These are phyloP conservation scores for Blastomyces emzantsi DNA, from an alignment of 2,329 filamentous ascomycete species.

Conservation along the genomic window DNA sequence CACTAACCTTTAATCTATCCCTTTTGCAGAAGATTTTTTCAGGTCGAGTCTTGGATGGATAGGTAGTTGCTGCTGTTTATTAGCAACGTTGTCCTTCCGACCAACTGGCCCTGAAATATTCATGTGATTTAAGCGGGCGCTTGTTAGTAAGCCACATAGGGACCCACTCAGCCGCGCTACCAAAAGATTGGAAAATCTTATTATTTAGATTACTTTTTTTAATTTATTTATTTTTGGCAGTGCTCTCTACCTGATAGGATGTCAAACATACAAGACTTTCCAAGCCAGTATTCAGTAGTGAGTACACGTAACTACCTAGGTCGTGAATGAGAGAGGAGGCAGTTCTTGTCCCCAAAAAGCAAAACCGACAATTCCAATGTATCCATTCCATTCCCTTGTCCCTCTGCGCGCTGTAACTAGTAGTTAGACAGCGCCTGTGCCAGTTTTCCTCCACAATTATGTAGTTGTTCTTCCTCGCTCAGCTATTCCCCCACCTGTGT, in stretches of 20 bases:
- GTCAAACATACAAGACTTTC: background rate
- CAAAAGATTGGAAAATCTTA: no score
- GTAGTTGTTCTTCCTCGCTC: background rate
- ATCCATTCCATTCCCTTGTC: background rate
- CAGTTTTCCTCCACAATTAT: background rate
- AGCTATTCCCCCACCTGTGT: background rate
- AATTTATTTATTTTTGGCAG: no score
- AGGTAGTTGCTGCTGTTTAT: background rate
- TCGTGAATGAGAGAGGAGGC: no score
- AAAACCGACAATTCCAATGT: background rate
- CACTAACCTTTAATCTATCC: background rate
- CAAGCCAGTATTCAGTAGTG: no score
- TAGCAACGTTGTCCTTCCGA: background rate
- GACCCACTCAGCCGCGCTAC: background rate
- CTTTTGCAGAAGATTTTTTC: background rate
- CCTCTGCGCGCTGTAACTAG: background rate
- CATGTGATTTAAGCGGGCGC: conserved; percentile 1
- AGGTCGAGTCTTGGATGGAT: background rate
- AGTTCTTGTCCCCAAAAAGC: background rate
- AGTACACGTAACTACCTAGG: no score
- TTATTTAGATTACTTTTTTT: no score
- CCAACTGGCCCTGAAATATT: background rate
- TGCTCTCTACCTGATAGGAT: background rate
- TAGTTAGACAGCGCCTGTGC: background rate
- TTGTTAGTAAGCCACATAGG: background rate